phyloP scores from a whole-genome alignment of 2,329 filamentous ascomycete genomes.

The Chaetomium strumarium region DNA sequence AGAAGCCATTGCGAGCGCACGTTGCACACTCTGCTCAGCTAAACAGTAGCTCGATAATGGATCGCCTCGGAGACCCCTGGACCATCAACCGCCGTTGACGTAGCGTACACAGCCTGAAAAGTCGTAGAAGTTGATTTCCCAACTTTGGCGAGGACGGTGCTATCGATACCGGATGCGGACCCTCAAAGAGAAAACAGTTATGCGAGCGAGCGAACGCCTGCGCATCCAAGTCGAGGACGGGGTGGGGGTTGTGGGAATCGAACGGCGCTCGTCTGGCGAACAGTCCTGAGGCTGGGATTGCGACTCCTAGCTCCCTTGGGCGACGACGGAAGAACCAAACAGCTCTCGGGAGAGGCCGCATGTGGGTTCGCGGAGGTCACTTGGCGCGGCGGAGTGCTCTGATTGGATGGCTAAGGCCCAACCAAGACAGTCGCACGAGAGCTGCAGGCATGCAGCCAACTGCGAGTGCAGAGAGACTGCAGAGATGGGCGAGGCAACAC shows the following conservation, averaged over 20 bases:
- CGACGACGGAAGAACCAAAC: constrained; percentile 15
- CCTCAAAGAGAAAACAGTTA: not conserved
- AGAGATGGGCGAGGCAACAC: not conserved
- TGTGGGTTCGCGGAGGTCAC: constrained; percentile 13
- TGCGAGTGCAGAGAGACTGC: constrained; percentile 12
- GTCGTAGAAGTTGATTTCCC: no score
- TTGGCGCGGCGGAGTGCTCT: constrained; percentile 14
- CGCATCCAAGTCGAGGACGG: constrained; percentile 1
- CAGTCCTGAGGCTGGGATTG: constrained; percentile 20
- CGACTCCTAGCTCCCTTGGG: constrained; percentile 19
- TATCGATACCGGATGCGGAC: no score
- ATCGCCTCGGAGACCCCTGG: not conserved
- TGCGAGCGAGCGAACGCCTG: constrained; percentile 1
- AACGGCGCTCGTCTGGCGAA: not conserved
- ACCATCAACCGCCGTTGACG: no score
- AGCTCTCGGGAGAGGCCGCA: constrained; percentile 19
- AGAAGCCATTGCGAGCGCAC: constrained; percentile 26
- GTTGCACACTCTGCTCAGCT: constrained; percentile 6
- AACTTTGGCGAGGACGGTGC: no score
- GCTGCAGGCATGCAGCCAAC: constrained; percentile 15
- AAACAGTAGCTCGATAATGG: not conserved
- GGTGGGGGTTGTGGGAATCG: not conserved
- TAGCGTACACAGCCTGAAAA: no score
- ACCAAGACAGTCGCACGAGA: constrained; percentile 12
- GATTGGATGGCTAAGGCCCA: constrained; percentile 18